Evolutionary conservation across 371 early-diverging fungal species (phyloP).

Genomic region (Saksenaea oblongispora): DNA sequence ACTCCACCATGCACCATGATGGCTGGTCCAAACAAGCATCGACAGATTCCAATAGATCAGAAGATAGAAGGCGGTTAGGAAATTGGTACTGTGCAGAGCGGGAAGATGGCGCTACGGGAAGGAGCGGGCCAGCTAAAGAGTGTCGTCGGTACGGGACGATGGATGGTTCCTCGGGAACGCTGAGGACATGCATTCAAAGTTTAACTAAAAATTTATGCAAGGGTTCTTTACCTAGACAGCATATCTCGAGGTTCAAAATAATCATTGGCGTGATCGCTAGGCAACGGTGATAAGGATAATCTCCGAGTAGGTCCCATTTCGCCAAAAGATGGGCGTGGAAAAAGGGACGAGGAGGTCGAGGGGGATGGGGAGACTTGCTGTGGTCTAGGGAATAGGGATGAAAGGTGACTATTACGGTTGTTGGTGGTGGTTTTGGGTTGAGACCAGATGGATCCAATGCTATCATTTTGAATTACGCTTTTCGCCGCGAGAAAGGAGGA

Average conservation of each 20-base stretch:
- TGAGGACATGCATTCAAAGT: background rate
- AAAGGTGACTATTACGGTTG: background rate
- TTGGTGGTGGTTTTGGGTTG: background rate
- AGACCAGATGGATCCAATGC: background rate
- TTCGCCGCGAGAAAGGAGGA: conserved; percentile 3
- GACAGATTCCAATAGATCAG: conserved; percentile 10
- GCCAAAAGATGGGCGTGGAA: conserved; percentile 12
- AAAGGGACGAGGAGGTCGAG: conserved; percentile 14
- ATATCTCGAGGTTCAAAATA: conserved; percentile 18
- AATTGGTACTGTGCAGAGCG: conserved; percentile 13
- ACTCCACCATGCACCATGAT: conserved; percentile 62
- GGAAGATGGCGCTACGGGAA: conserved; percentile 15
- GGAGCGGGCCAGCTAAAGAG: conserved; percentile 25
- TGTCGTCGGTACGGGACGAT: conserved; percentile 25
- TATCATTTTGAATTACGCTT: background rate
- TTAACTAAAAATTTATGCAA: background rate
- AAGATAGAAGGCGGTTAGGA: conserved; percentile 17
- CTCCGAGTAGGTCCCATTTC: conserved; percentile 13
- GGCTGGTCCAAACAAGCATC: conserved; percentile 5
- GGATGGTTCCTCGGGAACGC: conserved; percentile 28
- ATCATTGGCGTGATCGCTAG: conserved; percentile 10
- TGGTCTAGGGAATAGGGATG: conserved; percentile 4
- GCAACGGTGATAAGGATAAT: conserved; percentile 22
- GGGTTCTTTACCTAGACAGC: conserved; percentile 22
- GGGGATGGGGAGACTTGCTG: conserved; percentile 8